A percentile compares a stretch with the other conserved stretches of the same genome.
Evolutionary conservation across 495 filamentous ascomycete genomes (phyloP).

Genomic region (Neohortaea acidophila): DNA sequence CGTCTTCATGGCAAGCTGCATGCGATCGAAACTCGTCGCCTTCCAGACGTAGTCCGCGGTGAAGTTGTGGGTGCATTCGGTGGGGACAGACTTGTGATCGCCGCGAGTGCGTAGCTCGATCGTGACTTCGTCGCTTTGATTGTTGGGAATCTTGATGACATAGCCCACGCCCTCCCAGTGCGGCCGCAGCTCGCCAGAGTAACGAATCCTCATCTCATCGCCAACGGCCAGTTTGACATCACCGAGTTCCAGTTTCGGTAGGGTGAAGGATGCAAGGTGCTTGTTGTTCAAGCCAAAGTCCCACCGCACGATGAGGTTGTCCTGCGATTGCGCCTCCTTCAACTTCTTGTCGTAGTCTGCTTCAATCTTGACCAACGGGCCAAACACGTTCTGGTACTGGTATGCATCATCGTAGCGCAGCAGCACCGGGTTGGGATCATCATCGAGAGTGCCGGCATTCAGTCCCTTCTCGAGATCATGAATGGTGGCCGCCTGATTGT

Average conservation of each 20-base stretch:
- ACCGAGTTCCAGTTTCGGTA: slow-evolving; percentile 92
- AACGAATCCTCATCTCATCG: slow-evolving; percentile 95
- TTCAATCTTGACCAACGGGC: slow-evolving; percentile 95
- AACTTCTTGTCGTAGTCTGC: slow-evolving; percentile 99
- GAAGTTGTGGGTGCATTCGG: slow-evolving; percentile 95
- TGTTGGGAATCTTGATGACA: slow-evolving; percentile 98
- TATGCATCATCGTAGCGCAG: slow-evolving; percentile 94
- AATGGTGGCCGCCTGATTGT: slow-evolving; percentile 77
- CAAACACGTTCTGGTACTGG: slow-evolving; percentile 98
- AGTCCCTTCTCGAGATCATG: slow-evolving; percentile 81
- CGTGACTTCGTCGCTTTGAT: slow-evolving; percentile 94
- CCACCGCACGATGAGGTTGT: slow-evolving; percentile 87
- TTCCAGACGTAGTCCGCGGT: slow-evolving; percentile 99
- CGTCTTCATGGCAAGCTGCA: slow-evolving; percentile 98
- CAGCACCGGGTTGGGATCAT: slow-evolving; percentile 85
- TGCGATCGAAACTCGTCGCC: slow-evolving; percentile 95
- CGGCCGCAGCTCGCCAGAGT: slow-evolving; percentile 83
- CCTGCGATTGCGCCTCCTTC: slow-evolving; percentile 95
- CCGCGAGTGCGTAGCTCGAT: slow-evolving; percentile 84
- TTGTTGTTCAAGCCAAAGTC: slow-evolving; percentile 96
- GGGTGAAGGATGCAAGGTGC: slow-evolving; percentile 85
- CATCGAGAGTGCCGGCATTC: slow-evolving; percentile 59
- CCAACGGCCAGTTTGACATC: slow-evolving; percentile 97
- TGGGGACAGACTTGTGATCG: slow-evolving; percentile 86
- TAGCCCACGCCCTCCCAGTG: slow-evolving; percentile 98